A percentile compares a stretch with the other conserved stretches of the same genome.
Conservation (phyloP, 805 yeast genomes). For the Yamadazyma tumulicola region DNA sequence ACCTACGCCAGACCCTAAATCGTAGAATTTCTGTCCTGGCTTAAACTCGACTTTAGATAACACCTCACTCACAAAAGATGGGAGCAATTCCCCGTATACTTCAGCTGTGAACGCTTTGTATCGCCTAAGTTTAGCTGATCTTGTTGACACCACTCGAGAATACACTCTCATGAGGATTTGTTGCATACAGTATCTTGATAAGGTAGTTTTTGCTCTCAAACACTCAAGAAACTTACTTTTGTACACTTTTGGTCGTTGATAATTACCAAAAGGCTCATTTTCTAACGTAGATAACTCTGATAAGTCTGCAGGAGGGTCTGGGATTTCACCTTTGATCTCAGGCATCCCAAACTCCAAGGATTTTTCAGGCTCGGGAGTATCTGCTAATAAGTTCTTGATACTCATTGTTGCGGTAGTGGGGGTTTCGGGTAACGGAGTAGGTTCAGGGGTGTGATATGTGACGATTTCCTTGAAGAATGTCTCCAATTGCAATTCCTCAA, state of each 20-base stretch:
- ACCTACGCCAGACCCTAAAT: conserved; percentile 93
- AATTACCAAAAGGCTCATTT: background rate
- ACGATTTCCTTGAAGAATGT: background rate
- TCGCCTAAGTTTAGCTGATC: conserved; percentile 55
- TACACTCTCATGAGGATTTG: conserved; percentile 73
- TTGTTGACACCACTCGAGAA: conserved; percentile 74
- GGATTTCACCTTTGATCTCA: too few species aligned
- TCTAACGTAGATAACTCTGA: background rate
- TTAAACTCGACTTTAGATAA: conserved; percentile 54
- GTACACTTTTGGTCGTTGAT: conserved; percentile 18
- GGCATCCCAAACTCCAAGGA: too few species aligned
- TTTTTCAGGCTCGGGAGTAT: background rate
- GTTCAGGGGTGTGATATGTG: conserved; percentile 2
- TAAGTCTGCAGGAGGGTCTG: background rate
- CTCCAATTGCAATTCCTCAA: too few species aligned
- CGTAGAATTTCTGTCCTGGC: conserved; percentile 63
- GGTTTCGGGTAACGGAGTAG: conserved; percentile 2
- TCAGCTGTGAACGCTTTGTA: conserved; percentile 87
- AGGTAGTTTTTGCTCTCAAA: conserved; percentile 16
- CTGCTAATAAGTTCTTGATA: background rate
- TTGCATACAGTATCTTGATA: conserved; percentile 48
- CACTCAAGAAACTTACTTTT: conserved; percentile 17
- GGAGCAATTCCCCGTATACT: conserved; percentile 89
- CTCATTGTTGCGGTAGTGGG: background rate
- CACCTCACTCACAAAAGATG: conserved; percentile 66